Evolutionary conservation across 148 eudicot genomes (phyloP).

Genomic region (Drosera capensis): DNA sequence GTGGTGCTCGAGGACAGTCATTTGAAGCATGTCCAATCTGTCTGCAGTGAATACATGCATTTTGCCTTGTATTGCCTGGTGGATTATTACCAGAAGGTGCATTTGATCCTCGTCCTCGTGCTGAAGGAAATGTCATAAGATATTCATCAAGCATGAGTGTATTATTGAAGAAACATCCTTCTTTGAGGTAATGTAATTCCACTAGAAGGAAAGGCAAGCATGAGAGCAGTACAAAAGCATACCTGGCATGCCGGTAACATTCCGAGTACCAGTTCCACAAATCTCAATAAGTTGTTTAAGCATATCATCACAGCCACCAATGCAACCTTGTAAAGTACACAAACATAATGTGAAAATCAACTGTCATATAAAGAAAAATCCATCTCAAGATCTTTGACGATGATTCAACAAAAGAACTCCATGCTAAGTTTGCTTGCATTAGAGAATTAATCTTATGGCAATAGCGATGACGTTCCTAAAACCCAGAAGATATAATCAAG

Average conservation of each 20-base stretch:
- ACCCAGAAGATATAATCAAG: too few relatives aligned
- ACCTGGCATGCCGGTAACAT: slow-evolving; percentile 39
- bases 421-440: too few relatives aligned
- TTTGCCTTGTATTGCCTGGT: slow-evolving; percentile 31
- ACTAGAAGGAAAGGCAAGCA: background rate
- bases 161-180: too few relatives aligned
- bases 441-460: too few relatives aligned
- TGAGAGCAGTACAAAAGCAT: background rate
- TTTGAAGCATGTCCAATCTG: slow-evolving; percentile 52
- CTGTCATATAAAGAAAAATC: too few relatives aligned
- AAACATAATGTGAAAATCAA: background rate
- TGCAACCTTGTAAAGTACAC: slow-evolving; percentile 40
- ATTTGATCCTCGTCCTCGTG: slow-evolving; percentile 41
- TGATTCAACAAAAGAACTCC: too few relatives aligned
- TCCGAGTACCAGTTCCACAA: slow-evolving; percentile 90
- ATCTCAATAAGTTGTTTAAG: slow-evolving; percentile 62
- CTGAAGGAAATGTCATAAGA: slow-evolving; percentile 11
- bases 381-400: too few relatives aligned
- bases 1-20: slow-evolving; percentile 48
- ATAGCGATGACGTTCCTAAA: too few relatives aligned
- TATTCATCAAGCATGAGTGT: background rate
- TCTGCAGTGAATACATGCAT: slow-evolving; percentile 35
- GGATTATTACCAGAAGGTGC: slow-evolving; percentile 27
- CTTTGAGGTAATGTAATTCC: background rate
- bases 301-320: slow-evolving; percentile 89